These are phyloP conservation scores for Stephania cephalantha DNA, from an alignment of 164 flowering plant genomes.

Conservation along the genomic window DNA sequence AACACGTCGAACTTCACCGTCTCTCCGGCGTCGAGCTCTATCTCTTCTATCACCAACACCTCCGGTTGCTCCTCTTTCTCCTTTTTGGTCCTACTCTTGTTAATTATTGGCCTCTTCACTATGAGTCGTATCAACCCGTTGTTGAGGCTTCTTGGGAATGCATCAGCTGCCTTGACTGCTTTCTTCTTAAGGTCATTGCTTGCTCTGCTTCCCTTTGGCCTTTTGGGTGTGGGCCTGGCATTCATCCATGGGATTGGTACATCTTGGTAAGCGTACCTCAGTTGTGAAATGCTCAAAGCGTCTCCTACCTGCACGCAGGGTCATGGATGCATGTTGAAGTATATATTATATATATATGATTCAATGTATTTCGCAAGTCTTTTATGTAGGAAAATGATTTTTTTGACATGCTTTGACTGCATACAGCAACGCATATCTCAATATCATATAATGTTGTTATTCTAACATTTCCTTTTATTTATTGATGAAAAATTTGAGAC, in stretches of 20 bases:
- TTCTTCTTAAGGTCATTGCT: neutral
- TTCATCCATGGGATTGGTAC: conserved; percentile 52
- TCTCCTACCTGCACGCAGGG: conserved; percentile 16
- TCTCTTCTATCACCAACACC: conserved; percentile 23
- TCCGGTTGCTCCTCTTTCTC: conserved; percentile 33
- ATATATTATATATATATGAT: no score
- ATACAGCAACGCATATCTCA: no score
- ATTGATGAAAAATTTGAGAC: no score
- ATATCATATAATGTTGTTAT: no score
- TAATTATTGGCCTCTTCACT: conserved; percentile 25
- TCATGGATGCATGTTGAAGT: no score
- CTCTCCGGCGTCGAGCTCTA: conserved; percentile 1
- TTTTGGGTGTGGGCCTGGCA: conserved; percentile 19
- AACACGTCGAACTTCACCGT: conserved; percentile 33
- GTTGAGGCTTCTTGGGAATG: conserved; percentile 19
- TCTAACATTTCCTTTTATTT: no score
- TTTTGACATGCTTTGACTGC: no score
- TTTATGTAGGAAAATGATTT: no score
- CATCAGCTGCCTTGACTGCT: neutral
- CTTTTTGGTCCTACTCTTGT: conserved; percentile 12
- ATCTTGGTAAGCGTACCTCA: conserved; percentile 48
- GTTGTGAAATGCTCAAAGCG: conserved; percentile 27
- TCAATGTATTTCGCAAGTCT: no score
- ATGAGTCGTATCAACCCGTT: neutral
- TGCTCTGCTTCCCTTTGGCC: neutral